Base-by-base conservation (phyloP, 345 rosid genomes). In the Litchi chinensis region DNA sequence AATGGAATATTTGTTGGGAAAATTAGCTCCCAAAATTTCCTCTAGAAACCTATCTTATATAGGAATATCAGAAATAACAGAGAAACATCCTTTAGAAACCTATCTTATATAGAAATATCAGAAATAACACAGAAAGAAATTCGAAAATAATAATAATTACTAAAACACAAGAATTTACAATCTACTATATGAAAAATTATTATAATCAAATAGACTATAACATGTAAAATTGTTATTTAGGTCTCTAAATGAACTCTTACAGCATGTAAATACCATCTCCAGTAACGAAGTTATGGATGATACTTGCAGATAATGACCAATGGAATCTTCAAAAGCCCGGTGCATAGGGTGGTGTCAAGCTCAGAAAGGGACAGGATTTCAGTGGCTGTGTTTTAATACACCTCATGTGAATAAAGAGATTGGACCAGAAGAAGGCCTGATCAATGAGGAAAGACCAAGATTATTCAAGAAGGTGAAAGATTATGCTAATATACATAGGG, bases 251-350 rank as follows among this genome's bases (percentile, higher is more conserved):
- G 37, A 32, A 32, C 37, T 46, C 10, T 46, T 7, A 5, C 8
- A 7, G 48, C 28, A n/a, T 40, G 8, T 44, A 44, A 32, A 13
- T 19, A 18, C 37, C 37, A 32, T 32, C 37, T 32, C 2, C 37
- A 32, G 37, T 32, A 2, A 32, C 37, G 2, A 32, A 32, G 37
- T 32, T 32, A 52, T 69, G 16, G 39, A 63, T 74, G 48, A 11
- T 39, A 39, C 10, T 48, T 69, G 84, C 87, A 86, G 92, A 83
- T 87, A 71, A 89, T 84, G 91, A 83, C 82, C 76, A 89, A 87
- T 68, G 90, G 93, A 68, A 80, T 82, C 65, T 90, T 86, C 82
- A 86, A 79, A 85, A 87, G 87, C 70, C 56, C 86, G 46, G 65
- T 86, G 84, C 88, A 87, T 79, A 84, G 90, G 67, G 93, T 86